Percentiles rank a stretch among this genome's conserved stretches.
Evolutionary conservation across 768 basidiomycete species (phyloP).

Genomic region (Boletellus ananiceps): DNA sequence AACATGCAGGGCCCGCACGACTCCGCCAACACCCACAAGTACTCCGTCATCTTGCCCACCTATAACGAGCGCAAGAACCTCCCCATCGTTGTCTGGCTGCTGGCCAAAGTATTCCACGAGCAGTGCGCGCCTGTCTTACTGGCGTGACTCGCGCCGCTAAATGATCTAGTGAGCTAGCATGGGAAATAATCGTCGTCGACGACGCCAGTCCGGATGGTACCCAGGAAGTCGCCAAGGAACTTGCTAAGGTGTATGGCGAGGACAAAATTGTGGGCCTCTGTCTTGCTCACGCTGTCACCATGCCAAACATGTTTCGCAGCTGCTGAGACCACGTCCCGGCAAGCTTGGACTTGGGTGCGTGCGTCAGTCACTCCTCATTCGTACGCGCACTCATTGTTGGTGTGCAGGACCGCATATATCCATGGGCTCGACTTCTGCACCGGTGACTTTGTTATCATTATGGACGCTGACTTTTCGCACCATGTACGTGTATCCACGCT

Average conservation of each 20-base stretch:
- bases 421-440: constrained; percentile 86
- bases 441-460: constrained; percentile 92
- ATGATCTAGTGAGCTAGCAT: constrained; percentile 56
- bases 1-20: constrained; percentile 56
- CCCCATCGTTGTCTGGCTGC: constrained; percentile 81
- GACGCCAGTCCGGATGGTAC: constrained; percentile 93
- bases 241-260: constrained; percentile 76
- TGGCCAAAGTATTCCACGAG: constrained; percentile 71
- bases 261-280: constrained; percentile 65
- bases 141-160: constrained; percentile 12
- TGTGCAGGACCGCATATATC: constrained; percentile 80
- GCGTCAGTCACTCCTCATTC: not conserved
- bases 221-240: constrained; percentile 78
- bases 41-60: constrained; percentile 89
- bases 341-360: constrained; percentile 86
- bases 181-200: constrained; percentile 90
- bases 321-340: constrained; percentile 82
- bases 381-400: not conserved
- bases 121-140: constrained; percentile 47
- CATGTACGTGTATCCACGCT: constrained; percentile 53
- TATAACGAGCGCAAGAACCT: constrained; percentile 94
- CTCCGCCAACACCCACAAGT: constrained; percentile 59
- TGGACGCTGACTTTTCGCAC: constrained; percentile 96
- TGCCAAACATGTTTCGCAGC: constrained; percentile 36
- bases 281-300: not conserved